Evolutionary conservation across 768 basidiomycete species (phyloP).

Genomic region (Albatrellus ellisii): DNA sequence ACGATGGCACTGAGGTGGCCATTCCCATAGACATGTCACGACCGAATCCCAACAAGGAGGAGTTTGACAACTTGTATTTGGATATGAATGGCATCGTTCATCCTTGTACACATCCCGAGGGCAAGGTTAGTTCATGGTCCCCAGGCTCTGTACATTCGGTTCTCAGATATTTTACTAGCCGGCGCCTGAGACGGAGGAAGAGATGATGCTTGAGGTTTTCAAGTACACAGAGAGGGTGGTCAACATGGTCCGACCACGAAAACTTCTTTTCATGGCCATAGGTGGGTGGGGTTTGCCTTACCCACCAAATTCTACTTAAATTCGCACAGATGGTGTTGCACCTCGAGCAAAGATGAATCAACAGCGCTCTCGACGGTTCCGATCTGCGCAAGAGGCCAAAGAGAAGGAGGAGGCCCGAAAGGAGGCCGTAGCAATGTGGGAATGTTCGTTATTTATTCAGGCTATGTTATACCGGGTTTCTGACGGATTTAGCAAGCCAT

Average conservation of each 20-base stretch:
- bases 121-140: constrained; percentile 43
- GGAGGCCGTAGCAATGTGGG: constrained; percentile 75
- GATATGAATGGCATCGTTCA: constrained; percentile 99
- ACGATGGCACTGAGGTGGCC: constrained; percentile 50
- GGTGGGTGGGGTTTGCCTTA: constrained; percentile 37
- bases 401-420: constrained; percentile 83
- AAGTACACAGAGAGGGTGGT: constrained; percentile 94
- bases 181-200: constrained; percentile 93
- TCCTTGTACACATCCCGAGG: constrained; percentile 98
- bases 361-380: constrained; percentile 92
- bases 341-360: constrained; percentile 99
- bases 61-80: constrained; percentile 94
- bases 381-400: constrained; percentile 87
- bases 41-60: constrained; percentile 89
- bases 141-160: not conserved
- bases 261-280: constrained; percentile 96
- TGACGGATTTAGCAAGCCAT: constrained; percentile 41
- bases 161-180: constrained; percentile 35
- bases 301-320: not conserved
- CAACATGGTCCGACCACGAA: constrained; percentile 92
- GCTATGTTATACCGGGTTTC: not conserved
- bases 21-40: constrained; percentile 68
- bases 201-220: constrained; percentile 99
- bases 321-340: constrained; percentile 81
- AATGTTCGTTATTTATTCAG: constrained; percentile 36